Evolutionary conservation across 371 early-diverging fungal species (phyloP).

Genomic region (Sporodiniella umbellata): DNA sequence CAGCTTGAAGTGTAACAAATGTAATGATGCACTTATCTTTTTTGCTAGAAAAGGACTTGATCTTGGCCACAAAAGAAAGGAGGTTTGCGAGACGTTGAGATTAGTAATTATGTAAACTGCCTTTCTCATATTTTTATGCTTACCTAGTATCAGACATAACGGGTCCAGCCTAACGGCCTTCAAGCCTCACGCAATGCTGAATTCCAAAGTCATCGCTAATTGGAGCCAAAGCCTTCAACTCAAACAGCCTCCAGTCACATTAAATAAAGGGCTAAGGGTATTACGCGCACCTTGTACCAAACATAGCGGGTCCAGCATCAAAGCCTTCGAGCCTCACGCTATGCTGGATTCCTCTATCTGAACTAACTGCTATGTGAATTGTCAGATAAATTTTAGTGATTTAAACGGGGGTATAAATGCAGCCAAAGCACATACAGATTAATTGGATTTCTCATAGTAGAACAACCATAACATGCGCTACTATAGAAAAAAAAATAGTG

Average conservation of each 20-base stretch:
- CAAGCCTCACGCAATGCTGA: constrained; percentile 9
- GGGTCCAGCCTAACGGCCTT: constrained; percentile 6
- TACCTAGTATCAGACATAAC: constrained; percentile 8
- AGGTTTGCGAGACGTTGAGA: constrained; percentile 12
- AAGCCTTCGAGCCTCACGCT: constrained; percentile 16
- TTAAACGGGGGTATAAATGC: constrained; percentile 5
- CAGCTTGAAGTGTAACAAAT: constrained; percentile 14
- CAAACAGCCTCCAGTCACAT: constrained; percentile 13
- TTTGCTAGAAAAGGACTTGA: constrained; percentile 15
- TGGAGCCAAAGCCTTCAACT: constrained; percentile 14
- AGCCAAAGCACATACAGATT: no score
- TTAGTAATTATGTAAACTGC: constrained; percentile 15
- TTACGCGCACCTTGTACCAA: constrained; percentile 18
- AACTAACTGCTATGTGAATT: constrained; percentile 17
- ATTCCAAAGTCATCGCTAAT: constrained; percentile 12
- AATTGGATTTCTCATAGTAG: no score
- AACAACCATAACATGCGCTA: no score
- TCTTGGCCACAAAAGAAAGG: constrained; percentile 13
- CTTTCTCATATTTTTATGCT: constrained; percentile 15
- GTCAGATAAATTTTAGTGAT: constrained; percentile 7
- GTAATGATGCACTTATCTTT: constrained; percentile 13
- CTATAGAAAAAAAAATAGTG: no score
- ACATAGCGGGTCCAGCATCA: constrained; percentile 16
- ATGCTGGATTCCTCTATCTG: constrained; percentile 17
- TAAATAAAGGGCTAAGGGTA: constrained; percentile 15